Base-by-base conservation (phyloP, 2,329 filamentous ascomycete species). In the Ambrosiella beaveri region DNA sequence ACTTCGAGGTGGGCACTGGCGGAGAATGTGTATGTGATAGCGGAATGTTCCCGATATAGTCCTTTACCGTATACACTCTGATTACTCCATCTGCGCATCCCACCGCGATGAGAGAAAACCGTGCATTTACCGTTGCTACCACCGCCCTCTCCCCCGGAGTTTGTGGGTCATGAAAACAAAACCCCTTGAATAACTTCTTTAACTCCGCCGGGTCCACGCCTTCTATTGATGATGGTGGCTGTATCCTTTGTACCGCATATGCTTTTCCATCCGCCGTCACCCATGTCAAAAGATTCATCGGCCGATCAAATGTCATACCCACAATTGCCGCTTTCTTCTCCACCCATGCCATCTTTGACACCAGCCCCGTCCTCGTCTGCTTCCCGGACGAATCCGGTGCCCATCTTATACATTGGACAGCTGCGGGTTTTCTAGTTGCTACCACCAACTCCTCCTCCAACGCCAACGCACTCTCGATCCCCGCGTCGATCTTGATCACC, bases 321-420 rank as follows among this genome's bases (percentile, higher is more conserved):
- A 77, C 74, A 57, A 97, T 80, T 1, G 77, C 80, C 1, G 79
- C 76, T 69, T 86, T 91, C 68, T 87, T 90, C 56, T 84, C 81
- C 19, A 96, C 71, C 84, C 89, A 95, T 53, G 79, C 72, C 82
- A 96, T 95, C 57, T 86, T 85, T 65, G 84, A 90, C 61, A 97
- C 73, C 7, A 97, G 76, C 69, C 97, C 90, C 0, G 93, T 96
- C 64, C 82, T 89, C 2, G 90, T 96, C 70, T 97, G 91, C 61
- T 79, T 85, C 17, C 87, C 86, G 39, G 77, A 79, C 63, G 78
- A 84, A 67, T 95, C 90, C 1, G 90, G 86, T 0, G 85, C 86
- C 93, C 93, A 98, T 60, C 86, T 82, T 64, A 98, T 97, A 70
- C 90, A 96, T 69, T 98, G 93, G 13, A 97, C 82, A n/a, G 93